Base-by-base conservation (phyloP, 345 rosid species). In the Gossypium longicalyx region DNA sequence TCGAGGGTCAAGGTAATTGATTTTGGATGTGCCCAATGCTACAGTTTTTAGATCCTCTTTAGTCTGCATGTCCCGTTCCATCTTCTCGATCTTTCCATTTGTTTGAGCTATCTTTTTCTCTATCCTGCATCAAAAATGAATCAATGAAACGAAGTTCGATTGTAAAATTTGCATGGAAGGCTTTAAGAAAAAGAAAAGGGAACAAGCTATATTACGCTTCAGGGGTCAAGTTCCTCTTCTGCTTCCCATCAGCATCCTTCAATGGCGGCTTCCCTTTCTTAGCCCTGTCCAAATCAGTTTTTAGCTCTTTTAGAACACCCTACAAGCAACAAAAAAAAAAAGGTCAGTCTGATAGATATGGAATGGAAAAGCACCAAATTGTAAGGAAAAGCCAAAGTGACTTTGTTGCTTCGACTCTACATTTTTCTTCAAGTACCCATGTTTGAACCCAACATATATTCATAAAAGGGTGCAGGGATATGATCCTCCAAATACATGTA, bases 1-100 rank as follows among this genome's bases (percentile, higher is more conserved):
- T 85, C 99, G 87, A 69, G 99, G 99, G 82, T 96, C 98, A 47
- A 93, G 89, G 77, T 96, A 96, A 77, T 96, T 96, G 79, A 96
- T 91, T 80, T 93, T 96, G 68, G 99, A 96, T 1, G 98, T 96
- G 78, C 99, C 98, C 63, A 96, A 78, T 38, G 99, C 97, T 68
- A 96, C 97, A 0, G 97, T 91, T 86, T 96, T 96, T 61, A 96
- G 80, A 76, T 96, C 98, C 73, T 96, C 99, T 73, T 90, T 96
- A 43, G 91, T 85, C 71, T 76, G 73, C 89, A 87, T 93, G 70
- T 85, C 88, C 43, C 89, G 74, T 71, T 90, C 94, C 83, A 89
- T 87, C 84, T 88, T 91, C 84, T 91, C 93, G 12, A 96, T 93
- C 88, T 82, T 93, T 10, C 8, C 80, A 16, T 85, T 85, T 45